phyloP scores from a whole-genome alignment of 495 filamentous ascomycete species.

The Aspergillus biplanus region DNA sequence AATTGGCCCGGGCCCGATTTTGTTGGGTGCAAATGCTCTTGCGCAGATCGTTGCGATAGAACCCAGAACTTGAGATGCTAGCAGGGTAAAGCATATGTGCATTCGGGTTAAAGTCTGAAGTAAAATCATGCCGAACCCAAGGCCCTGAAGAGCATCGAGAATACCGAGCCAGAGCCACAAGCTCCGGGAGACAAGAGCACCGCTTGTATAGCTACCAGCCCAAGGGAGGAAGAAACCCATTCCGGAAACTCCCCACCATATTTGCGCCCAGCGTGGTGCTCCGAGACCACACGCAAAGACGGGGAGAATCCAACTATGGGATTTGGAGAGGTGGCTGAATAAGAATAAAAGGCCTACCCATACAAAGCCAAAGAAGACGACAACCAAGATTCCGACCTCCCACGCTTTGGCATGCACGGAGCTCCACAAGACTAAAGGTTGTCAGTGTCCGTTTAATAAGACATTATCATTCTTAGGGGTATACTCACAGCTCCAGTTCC shows the following conservation, averaged over 20 bases:
- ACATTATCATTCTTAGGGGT: not conserved
- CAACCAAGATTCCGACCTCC: constrained; percentile 48
- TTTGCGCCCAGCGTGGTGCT: constrained; percentile 55
- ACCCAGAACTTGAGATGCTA: constrained; percentile 55
- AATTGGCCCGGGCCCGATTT: constrained; percentile 52
- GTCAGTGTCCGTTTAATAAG: constrained; percentile 14
- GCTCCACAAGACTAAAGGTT: constrained; percentile 47
- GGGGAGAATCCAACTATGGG: constrained; percentile 55
- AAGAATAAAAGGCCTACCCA: constrained; percentile 47
- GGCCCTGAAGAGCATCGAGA: constrained; percentile 51
- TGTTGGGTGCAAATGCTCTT: constrained; percentile 50
- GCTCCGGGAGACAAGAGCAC: constrained; percentile 50
- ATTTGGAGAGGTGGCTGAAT: constrained; percentile 46
- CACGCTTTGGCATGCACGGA: constrained; percentile 48
- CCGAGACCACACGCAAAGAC: constrained; percentile 55
- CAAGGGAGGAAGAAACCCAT: constrained; percentile 52
- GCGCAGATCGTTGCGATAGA: constrained; percentile 54
- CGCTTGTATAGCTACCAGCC: constrained; percentile 47
- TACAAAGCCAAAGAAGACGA: constrained; percentile 49
- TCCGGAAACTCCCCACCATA: constrained; percentile 56
- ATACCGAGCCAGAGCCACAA: constrained; percentile 58
- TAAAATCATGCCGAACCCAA: constrained; percentile 57
- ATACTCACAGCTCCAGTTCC: constrained; percentile 53
- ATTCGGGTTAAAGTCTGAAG: constrained; percentile 53
- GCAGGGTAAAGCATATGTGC: constrained; percentile 54